A percentile compares a stretch with the other conserved stretches of the same genome.
Conservation (phyloP, 306 rosid species). For the Corylus heterophylla region DNA sequence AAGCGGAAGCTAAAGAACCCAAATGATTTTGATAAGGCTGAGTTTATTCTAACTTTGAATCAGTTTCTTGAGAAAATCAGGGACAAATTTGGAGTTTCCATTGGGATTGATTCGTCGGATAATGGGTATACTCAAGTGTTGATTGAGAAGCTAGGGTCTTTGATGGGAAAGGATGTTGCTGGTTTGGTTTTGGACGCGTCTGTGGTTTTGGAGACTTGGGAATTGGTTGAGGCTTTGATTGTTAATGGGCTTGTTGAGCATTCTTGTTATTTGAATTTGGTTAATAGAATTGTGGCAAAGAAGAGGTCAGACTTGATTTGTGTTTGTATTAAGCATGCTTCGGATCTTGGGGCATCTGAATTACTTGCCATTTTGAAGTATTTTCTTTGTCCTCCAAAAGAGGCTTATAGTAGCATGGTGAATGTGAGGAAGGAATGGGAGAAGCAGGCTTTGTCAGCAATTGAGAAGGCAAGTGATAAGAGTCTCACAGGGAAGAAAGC, state of each 20-base stretch:
- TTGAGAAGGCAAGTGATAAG: conserved; percentile 48
- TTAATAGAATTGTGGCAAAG: conserved; percentile 48
- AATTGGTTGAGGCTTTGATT: conserved; percentile 65
- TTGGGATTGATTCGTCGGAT: conserved; percentile 38
- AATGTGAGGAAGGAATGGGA: conserved; percentile 81
- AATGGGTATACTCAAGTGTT: conserved; percentile 35
- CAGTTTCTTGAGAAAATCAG: conserved; percentile 53
- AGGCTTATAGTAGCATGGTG: conserved; percentile 37
- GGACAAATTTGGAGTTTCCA: conserved; percentile 39
- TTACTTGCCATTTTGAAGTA: conserved; percentile 64
- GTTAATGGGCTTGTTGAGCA: conserved; percentile 49
- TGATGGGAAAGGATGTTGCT: conserved; percentile 50
- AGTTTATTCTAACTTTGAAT: conserved; percentile 49
- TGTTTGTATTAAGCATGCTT: conserved; percentile 61
- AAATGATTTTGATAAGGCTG: conserved; percentile 37
- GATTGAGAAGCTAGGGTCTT: conserved; percentile 49
- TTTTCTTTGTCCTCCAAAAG: conserved; percentile 60
- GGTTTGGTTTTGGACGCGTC: conserved; percentile 67
- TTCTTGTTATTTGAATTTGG: conserved; percentile 48
- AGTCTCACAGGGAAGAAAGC: conserved; percentile 35
- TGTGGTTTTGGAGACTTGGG: conserved; percentile 69
- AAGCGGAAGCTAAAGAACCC: conserved; percentile 43
- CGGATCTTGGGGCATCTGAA: conserved; percentile 63
- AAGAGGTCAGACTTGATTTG: conserved; percentile 66
- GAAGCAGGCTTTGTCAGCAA: conserved; percentile 61